A percentile compares a stretch with the other conserved stretches of the same genome.
These are phyloP conservation scores for Ophiocordyceps camponoti-saundersi DNA, from an alignment of 2,329 filamentous ascomycete species.

Conservation along the genomic window DNA sequence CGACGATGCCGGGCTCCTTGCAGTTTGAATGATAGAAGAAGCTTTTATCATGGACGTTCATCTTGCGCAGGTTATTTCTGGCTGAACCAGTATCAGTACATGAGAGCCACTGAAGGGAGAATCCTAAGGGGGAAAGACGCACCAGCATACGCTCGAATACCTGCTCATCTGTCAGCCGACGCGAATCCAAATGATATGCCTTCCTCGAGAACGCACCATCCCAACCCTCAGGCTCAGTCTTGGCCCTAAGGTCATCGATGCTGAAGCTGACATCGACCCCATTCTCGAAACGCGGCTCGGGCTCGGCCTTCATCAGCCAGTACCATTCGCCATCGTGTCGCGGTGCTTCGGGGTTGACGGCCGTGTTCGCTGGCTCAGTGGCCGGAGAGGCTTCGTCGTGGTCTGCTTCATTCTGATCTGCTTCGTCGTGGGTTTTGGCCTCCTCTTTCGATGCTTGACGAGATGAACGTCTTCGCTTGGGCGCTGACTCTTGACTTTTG, in stretches of 20 bases:
- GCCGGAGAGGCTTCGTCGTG: slow-evolving; percentile 4
- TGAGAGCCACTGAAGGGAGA: background rate
- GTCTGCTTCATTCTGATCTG: background rate
- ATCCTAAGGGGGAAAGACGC: slow-evolving; percentile 2
- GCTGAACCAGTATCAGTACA: slow-evolving; percentile 23
- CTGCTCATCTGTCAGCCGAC: slow-evolving; percentile 9
- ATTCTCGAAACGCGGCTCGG: slow-evolving; percentile 71
- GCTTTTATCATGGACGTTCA: slow-evolving; percentile 80
- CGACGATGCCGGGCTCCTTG: slow-evolving; percentile 74
- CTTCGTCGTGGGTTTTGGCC: no score
- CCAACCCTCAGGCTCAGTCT: slow-evolving; percentile 71
- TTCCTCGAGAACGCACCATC: slow-evolving; percentile 39
- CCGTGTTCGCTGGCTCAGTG: slow-evolving; percentile 17
- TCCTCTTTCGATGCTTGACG: slow-evolving; percentile 7
- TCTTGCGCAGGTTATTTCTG: slow-evolving; percentile 75
- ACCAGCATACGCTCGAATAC: slow-evolving; percentile 33
- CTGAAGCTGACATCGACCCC: slow-evolving; percentile 84
- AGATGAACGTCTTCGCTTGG: slow-evolving; percentile 10
- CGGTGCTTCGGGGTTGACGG: slow-evolving; percentile 19
- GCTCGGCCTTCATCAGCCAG: slow-evolving; percentile 80
- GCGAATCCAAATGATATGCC: no score
- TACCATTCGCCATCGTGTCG: slow-evolving; percentile 32
- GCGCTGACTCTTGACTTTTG: slow-evolving; percentile 4
- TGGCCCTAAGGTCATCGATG: slow-evolving; percentile 70
- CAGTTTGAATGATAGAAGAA: slow-evolving; percentile 98